Evolutionary conservation across 2,329 filamentous ascomycete genomes (phyloP).

Genomic region (Ramularia endophylla): DNA sequence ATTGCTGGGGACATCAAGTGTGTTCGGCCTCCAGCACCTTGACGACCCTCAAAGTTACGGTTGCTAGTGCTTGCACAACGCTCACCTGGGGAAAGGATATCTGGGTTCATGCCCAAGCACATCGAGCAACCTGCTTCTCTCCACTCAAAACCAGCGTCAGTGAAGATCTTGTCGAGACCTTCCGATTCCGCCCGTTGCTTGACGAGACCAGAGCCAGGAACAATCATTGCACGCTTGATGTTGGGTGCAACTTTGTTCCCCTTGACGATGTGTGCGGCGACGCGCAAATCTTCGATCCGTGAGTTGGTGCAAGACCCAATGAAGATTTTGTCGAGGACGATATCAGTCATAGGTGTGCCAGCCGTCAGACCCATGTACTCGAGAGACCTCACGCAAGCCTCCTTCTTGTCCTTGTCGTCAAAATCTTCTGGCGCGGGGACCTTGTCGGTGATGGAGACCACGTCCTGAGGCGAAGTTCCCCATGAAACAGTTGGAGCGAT

Average conservation of each 20-base stretch:
- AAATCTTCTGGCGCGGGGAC: constrained; percentile 91
- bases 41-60: constrained; percentile 94
- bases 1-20: constrained; percentile 97
- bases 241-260: constrained; percentile 83
- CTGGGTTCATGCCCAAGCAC: constrained; percentile 99
- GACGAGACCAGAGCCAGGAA: constrained; percentile 90
- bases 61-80: constrained; percentile 94
- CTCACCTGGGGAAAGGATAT: constrained; percentile 87
- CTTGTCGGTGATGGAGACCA: constrained; percentile 85
- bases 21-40: constrained; percentile 84
- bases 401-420: constrained; percentile 70
- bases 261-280: constrained; percentile 77
- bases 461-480: constrained; percentile 95
- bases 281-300: constrained; percentile 88
- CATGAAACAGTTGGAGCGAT: constrained; percentile 91
- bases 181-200: constrained; percentile 88
- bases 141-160: constrained; percentile 93
- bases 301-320: constrained; percentile 98
- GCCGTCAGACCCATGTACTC: constrained; percentile 94
- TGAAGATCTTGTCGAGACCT: constrained; percentile 88
- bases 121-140: constrained; percentile 97
- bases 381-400: constrained; percentile 70
- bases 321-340: constrained; percentile 90
- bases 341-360: constrained; percentile 87
- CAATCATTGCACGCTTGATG: constrained; percentile 91